These are phyloP conservation scores for Cordyceps cicadae DNA, from an alignment of 2,329 filamentous ascomycete genomes.

Conservation along the genomic window DNA sequence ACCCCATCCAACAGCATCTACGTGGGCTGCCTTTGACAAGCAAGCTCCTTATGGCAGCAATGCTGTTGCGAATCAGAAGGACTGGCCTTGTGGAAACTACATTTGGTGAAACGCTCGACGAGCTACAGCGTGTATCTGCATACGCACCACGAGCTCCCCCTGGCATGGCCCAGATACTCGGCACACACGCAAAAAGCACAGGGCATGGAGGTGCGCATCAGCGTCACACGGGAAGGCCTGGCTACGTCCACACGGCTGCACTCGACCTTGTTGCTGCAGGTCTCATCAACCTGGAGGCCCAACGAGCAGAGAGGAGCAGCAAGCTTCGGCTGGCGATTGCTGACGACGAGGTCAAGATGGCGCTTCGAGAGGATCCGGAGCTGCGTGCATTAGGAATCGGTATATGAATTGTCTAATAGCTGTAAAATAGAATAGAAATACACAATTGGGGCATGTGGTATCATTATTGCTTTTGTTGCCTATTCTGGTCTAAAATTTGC, in stretches of 20 bases:
- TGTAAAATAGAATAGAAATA: constrained; percentile 8
- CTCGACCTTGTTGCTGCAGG: constrained; percentile 81
- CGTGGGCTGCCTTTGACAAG: constrained; percentile 71
- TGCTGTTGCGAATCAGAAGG: constrained; percentile 69
- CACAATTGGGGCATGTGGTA: constrained; percentile 5
- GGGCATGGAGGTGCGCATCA: constrained; percentile 19
- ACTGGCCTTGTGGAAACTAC: constrained; percentile 83
- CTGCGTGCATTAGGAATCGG: constrained; percentile 68
- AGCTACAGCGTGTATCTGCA: constrained; percentile 40
- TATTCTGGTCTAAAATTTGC: constrained; percentile 54
- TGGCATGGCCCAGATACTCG: constrained; percentile 30
- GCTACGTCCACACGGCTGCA: constrained; percentile 58
- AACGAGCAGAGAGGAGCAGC: constrained; percentile 74
- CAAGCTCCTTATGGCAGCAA: constrained; percentile 77
- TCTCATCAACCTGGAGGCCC: constrained; percentile 73
- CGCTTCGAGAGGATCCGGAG: constrained; percentile 80
- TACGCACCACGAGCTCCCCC: constrained; percentile 27
- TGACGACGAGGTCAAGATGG: constrained; percentile 83
- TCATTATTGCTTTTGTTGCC: constrained; percentile 1
- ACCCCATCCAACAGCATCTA: constrained; percentile 82
- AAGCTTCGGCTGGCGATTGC: constrained; percentile 79
- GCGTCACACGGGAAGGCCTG: constrained; percentile 25
- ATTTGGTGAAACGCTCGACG: constrained; percentile 81
- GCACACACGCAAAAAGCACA: constrained; percentile 20
- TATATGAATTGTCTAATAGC: constrained; percentile 24